These are phyloP conservation scores for Amphibolis antarctica DNA, from an alignment of 106 monocot species.

Conservation along the genomic window DNA sequence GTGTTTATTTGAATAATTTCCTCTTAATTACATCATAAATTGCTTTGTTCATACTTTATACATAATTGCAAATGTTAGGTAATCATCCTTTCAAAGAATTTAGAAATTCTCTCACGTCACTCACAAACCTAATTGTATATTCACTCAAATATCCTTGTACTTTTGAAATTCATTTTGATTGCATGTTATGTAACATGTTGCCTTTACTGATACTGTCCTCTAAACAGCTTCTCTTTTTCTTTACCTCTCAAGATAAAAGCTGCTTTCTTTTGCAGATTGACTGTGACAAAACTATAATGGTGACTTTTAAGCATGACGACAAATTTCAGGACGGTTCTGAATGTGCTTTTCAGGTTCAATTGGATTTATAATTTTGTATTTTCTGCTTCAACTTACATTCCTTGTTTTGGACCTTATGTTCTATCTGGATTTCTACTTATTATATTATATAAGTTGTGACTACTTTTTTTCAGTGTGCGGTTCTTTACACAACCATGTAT, in stretches of 20 bases:
- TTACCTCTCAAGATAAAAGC: too few species aligned
- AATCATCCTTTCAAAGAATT: too few species aligned
- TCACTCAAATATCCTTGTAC: too few species aligned
- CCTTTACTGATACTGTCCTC: background rate
- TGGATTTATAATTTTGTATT: background rate
- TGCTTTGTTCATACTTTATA: too few species aligned
- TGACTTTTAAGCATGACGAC: constrained; percentile 98
- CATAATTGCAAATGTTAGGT: too few species aligned
- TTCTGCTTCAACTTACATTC: background rate
- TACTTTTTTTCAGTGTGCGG: constrained; percentile 62
- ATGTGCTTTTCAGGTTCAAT: constrained; percentile 81
- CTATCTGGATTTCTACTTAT: background rate
- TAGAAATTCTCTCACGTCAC: too few species aligned
- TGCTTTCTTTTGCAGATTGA: too few species aligned
- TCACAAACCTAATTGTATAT: too few species aligned
- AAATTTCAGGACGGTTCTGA: constrained; percentile 88
- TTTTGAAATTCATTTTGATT: too few species aligned
- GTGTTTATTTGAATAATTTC: too few species aligned
- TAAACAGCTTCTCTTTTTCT: background rate
- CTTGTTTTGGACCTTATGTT: background rate
- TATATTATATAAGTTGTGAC: constrained; percentile 1
- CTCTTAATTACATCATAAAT: too few species aligned
- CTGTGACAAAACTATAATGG: constrained; percentile 97
- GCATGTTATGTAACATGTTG: too few species aligned
- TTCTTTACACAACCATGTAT: constrained; percentile 91